Evolutionary conservation across 1,284 basidiomycete genomes (phyloP).

Genomic region (Trametes pubescens): DNA sequence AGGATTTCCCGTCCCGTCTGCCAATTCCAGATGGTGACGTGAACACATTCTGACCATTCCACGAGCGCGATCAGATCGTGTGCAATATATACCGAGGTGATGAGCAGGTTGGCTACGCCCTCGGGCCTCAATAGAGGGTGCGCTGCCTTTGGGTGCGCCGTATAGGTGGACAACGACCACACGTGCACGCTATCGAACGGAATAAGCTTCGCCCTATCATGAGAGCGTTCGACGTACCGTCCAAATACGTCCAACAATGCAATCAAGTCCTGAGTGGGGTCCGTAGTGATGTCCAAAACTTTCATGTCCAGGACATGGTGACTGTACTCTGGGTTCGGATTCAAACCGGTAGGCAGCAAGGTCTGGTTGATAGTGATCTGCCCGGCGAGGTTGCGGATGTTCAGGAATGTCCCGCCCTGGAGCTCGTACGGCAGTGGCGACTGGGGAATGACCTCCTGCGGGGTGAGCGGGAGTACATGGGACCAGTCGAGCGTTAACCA

Average conservation of each 20-base stretch:
- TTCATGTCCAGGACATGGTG: conserved; percentile 44
- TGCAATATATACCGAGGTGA: conserved; percentile 55
- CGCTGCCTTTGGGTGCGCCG: conserved; percentile 48
- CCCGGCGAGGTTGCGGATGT: conserved; percentile 31
- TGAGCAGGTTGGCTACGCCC: conserved; percentile 42
- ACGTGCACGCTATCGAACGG: conserved; percentile 35
- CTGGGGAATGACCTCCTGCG: conserved; percentile 44
- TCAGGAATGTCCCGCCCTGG: conserved; percentile 62
- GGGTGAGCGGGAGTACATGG: conserved; percentile 4
- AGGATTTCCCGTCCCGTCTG: conserved; percentile 47
- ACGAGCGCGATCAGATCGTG: conserved; percentile 60
- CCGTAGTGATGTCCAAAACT: conserved; percentile 64
- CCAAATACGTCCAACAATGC: conserved; percentile 50
- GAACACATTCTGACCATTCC: conserved; percentile 45
- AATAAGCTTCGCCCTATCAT: background rate
- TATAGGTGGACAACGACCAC: conserved; percentile 52
- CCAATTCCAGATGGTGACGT: conserved; percentile 66
- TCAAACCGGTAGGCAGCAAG: background rate
- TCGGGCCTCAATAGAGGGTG: conserved; percentile 37
- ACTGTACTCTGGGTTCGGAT: background rate
- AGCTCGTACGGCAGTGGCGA: conserved; percentile 62
- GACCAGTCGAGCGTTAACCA: conserved; percentile 54
- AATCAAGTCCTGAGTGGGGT: conserved; percentile 66
- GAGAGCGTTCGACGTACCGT: conserved; percentile 18
- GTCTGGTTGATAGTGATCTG: conserved; percentile 16